Evolutionary conservation across 345 rosid species (phyloP), one percentile per base, ranked within the genome.

Genomic region (Pistacia integerrima): DNA sequence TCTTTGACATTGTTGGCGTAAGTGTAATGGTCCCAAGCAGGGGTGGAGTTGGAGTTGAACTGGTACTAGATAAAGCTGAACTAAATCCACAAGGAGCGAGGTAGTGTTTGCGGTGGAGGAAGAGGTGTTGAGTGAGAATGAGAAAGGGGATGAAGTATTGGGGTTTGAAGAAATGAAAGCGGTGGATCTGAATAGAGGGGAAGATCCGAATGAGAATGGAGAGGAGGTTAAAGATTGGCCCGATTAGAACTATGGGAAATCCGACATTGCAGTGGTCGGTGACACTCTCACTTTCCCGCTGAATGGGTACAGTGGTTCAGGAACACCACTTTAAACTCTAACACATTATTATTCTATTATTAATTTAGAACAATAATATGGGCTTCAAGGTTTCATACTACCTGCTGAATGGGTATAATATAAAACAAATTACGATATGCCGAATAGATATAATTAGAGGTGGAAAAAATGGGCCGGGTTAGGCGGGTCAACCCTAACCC

Each of bases 181-280:
- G 81, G 83, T 81, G 69, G 25, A 25, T 25, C 25, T 25, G 25
- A 25, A 25, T 25, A 1, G 0, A 25, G 25, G 25, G 25, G 25
- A 25, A 25, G 92, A 90, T 28, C 84, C 88, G 41, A 83, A 80
- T 18, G 77, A 28, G 56, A 81, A 79, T 2, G 83, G 81, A 2
- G 88, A 87, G 44, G 82, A 79, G 1, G 85, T 78, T 4, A 87
- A 86, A 22, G 82, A 72, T 35, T 81, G 63, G 12, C 78, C 70
- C 2, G 76, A 66, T 22, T 56, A 70, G 25, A 75, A 28, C 57
- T 57, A 67, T n/a, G 85, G 28, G 75, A 62, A 84, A 74, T 84
- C 84, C 44, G 88, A 80, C 87, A 86, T 81, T 64, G 72, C 25
- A 46, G 85, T 80, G 52, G 46, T 13, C 60, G 18, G 11, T n/a